These are phyloP conservation scores for Aspergillus niger DNA, from an alignment of 2,329 filamentous ascomycete genomes.

Conservation along the genomic window DNA sequence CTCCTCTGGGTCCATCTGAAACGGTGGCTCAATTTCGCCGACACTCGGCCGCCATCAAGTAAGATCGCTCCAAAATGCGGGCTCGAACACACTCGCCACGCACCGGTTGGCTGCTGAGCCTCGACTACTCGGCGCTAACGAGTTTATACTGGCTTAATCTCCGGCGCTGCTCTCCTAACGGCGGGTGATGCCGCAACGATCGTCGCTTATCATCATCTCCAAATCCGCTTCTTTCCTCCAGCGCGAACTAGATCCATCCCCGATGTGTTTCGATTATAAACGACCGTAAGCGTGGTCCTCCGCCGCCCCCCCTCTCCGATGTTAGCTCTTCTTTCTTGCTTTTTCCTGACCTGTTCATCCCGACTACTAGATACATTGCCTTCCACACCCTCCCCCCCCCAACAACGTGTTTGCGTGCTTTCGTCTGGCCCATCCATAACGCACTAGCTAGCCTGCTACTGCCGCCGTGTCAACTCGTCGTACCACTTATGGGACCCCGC, in stretches of 20 bases:
- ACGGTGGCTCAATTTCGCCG: neutral
- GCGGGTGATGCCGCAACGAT: constrained; percentile 18
- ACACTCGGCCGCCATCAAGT: neutral
- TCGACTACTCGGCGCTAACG: neutral
- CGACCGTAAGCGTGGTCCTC: constrained; percentile 2
- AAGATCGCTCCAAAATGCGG: neutral
- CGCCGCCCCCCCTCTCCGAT: constrained; percentile 5
- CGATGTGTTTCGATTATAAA: constrained; percentile 1
- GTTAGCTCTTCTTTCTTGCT: neutral
- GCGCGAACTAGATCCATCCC: constrained; percentile 3
- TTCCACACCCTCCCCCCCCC: neutral
- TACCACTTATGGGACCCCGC: constrained; percentile 23
- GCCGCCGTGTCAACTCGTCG: neutral
- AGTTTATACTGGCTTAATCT: neutral
- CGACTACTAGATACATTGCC: too few relatives aligned
- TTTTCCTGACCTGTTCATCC: neutral
- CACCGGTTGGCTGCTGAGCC: neutral
- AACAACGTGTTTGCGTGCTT: neutral
- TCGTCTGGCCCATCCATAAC: neutral
- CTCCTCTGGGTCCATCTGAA: neutral
- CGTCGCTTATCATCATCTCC: constrained; percentile 13
- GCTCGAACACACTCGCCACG: neutral
- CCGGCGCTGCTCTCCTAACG: constrained; percentile 4
- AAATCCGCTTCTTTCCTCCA: neutral
- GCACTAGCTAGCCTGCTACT: neutral